These are phyloP conservation scores for Coelastrella sp. DNA, from an alignment of 139 green algal species.

Conservation along the genomic window DNA sequence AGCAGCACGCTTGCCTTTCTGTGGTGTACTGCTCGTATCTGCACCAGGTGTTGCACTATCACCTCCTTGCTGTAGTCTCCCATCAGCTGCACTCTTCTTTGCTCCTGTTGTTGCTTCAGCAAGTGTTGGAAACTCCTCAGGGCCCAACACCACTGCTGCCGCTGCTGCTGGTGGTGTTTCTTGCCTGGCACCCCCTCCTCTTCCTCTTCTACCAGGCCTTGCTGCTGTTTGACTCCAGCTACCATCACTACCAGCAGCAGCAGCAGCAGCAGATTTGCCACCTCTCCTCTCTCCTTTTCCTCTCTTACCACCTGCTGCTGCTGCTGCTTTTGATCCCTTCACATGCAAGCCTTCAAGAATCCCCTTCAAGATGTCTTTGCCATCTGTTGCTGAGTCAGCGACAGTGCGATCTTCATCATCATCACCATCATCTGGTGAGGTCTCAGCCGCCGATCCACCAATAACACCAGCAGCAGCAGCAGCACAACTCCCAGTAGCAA, in stretches of 20 bases:
- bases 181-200: not conserved
- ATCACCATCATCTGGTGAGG: not conserved
- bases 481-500: not conserved
- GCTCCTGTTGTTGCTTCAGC: slow-evolving; percentile 18
- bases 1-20: not conserved
- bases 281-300: not conserved
- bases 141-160: not conserved
- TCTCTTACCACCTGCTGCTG: no score
- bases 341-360: not conserved
- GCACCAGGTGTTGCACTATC: not conserved
- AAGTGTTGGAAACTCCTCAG: slow-evolving; percentile 29
- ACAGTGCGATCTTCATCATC: not conserved
- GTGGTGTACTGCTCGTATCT: not conserved
- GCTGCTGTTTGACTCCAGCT: not conserved
- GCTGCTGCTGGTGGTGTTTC: not conserved
- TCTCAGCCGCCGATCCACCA: no score
- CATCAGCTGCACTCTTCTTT: not conserved
- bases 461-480: not conserved
- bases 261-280: not conserved
- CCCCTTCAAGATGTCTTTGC: not conserved
- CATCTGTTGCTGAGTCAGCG: not conserved
- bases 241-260: slow-evolving; percentile 2
- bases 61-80: not conserved
- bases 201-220: not conserved
- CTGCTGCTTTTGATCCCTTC: slow-evolving; percentile 10